phyloP scores from a whole-genome alignment of 1,284 basidiomycete genomes.

The Bjerkandera adusta region DNA sequence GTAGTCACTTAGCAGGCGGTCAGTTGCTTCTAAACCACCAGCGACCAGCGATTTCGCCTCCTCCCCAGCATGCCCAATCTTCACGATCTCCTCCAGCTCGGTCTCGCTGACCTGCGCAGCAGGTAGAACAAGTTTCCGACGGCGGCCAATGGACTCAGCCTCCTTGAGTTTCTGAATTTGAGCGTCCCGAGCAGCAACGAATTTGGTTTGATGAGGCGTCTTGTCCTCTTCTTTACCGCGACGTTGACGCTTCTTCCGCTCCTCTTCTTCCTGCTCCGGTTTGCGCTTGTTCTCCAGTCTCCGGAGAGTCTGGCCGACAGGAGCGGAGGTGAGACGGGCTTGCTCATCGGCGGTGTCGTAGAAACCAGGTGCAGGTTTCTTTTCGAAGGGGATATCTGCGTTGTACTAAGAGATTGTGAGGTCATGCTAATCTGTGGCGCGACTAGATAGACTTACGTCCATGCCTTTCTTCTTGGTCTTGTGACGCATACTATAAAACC shows the following conservation, averaged over 20 bases:
- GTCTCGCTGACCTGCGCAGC: constrained; percentile 93
- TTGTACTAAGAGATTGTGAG: constrained; percentile 70
- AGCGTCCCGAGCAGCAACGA: constrained; percentile 90
- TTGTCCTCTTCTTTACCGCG: constrained; percentile 65
- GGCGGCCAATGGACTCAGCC: constrained; percentile 90
- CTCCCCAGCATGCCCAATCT: constrained; percentile 94
- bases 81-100: constrained; percentile 98
- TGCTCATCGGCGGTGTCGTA: constrained; percentile 97
- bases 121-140: constrained; percentile 86
- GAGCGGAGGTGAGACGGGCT: constrained; percentile 83
- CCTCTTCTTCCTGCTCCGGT: constrained; percentile 85
- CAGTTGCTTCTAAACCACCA: constrained; percentile 82
- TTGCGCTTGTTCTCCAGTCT: constrained; percentile 91
- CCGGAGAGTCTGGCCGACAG: constrained; percentile 89
- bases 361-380: constrained; percentile 93
- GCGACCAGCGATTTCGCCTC: constrained; percentile 82
- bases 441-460: constrained; percentile 64
- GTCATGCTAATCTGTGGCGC: not conserved
- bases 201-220: constrained; percentile 80
- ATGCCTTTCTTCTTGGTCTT: constrained; percentile 96
- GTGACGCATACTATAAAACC: constrained; percentile 61
- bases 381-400: constrained; percentile 98
- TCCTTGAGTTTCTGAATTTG: constrained; percentile 98
- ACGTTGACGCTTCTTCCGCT: constrained; percentile 82
- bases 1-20: constrained; percentile 88